phyloP scores from a whole-genome alignment of 78 protist species.

The Dictyostelium intermedium region DNA sequence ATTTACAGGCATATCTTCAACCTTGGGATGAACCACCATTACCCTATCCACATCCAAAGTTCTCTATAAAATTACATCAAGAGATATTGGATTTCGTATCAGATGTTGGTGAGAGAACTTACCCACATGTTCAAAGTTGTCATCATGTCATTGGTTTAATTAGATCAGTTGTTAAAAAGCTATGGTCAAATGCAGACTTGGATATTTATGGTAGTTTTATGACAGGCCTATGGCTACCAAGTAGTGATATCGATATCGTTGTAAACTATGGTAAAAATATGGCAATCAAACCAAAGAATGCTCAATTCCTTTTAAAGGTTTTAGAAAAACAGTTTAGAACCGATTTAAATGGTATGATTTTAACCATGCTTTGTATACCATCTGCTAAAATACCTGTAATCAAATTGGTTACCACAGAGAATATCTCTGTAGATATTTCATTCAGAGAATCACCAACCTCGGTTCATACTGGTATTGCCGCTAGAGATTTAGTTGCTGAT shows the following conservation, averaged over 20 bases:
- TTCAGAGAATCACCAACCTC: slow-evolving; percentile 72
- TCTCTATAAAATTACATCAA: slow-evolving; percentile 62
- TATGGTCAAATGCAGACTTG: slow-evolving; percentile 72
- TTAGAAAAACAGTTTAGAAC: slow-evolving; percentile 62
- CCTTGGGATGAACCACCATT: slow-evolving; percentile 77
- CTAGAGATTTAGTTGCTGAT: slow-evolving; percentile 54
- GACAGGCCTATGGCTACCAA: slow-evolving; percentile 71
- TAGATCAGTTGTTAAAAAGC: slow-evolving; percentile 36
- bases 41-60: slow-evolving; percentile 68
- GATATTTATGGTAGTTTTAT: slow-evolving; percentile 59
- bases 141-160: slow-evolving; percentile 49
- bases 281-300: slow-evolving; percentile 70
- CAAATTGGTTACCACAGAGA: slow-evolving; percentile 61
- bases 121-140: slow-evolving; percentile 75
- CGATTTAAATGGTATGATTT: slow-evolving; percentile 39
- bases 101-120: slow-evolving; percentile 73
- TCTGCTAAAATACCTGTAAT: slow-evolving; percentile 72
- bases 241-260: slow-evolving; percentile 62
- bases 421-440: slow-evolving; percentile 61
- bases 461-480: slow-evolving; percentile 66
- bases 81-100: slow-evolving; percentile 72
- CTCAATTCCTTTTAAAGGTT: slow-evolving; percentile 64
- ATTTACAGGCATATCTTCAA: slow-evolving; percentile 34
- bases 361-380: slow-evolving; percentile 66
- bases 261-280: slow-evolving; percentile 67